Evolutionary conservation across 1,284 basidiomycete species (phyloP).

Genomic region (Tilletia indica): DNA sequence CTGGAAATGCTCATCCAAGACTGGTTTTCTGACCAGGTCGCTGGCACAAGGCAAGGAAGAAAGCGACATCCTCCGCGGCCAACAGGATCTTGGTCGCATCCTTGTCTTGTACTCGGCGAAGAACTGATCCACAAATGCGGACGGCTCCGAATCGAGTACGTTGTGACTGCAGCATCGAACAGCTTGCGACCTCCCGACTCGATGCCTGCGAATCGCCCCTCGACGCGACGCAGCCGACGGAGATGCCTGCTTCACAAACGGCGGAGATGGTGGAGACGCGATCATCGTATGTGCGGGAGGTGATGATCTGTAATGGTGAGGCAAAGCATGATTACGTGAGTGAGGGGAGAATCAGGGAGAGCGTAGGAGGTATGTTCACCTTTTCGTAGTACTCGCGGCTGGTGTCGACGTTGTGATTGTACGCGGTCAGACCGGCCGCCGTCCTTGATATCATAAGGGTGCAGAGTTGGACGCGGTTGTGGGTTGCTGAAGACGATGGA

Average conservation of each 20-base stretch:
- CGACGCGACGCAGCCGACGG: slow-evolving; percentile 84
- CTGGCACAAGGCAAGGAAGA: slow-evolving; percentile 90
- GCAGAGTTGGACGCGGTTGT: no score
- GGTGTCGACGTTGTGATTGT: no score
- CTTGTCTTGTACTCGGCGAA: slow-evolving; percentile 77
- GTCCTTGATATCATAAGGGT: no score
- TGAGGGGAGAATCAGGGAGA: no score
- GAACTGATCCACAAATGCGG: slow-evolving; percentile 75
- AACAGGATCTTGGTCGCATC: slow-evolving; percentile 80
- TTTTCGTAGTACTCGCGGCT: no score
- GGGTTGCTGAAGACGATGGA: slow-evolving; percentile 94
- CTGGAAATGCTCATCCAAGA: slow-evolving; percentile 81
- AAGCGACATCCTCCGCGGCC: slow-evolving; percentile 90
- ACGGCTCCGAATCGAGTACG: slow-evolving; percentile 74
- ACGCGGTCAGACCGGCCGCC: no score
- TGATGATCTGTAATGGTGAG: no score
- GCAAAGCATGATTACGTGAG: no score
- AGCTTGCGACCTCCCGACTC: slow-evolving; percentile 41
- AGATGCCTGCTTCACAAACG: slow-evolving; percentile 91
- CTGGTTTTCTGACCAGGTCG: slow-evolving; percentile 95
- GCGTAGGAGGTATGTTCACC: no score
- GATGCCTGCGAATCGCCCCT: slow-evolving; percentile 71
- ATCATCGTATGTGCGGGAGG: no score
- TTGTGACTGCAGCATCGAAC: slow-evolving; percentile 68
- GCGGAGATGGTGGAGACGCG: slow-evolving; percentile 82